Conservation (phyloP, 108 stramenopile genomes). For the Nitzschia sp. region DNA sequence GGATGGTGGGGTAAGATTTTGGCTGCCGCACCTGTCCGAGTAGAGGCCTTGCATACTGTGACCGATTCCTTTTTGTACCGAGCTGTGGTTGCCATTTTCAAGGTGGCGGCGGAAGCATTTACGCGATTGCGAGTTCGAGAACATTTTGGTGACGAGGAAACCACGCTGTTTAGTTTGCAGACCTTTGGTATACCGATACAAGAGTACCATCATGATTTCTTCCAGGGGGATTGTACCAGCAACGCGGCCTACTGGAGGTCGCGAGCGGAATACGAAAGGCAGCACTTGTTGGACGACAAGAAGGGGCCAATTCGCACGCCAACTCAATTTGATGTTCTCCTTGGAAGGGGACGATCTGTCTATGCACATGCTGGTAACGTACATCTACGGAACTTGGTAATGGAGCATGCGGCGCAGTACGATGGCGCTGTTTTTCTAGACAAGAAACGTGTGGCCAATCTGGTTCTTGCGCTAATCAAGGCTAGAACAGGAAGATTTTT, state of each 20-base stretch:
- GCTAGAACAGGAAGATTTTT: slow-evolving; percentile 9
- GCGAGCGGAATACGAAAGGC: background rate
- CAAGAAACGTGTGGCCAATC: background rate
- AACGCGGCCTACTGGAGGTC: background rate
- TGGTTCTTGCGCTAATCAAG: slow-evolving; percentile 2
- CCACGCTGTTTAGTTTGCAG: background rate
- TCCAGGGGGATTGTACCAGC: background rate
- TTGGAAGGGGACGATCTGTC: slow-evolving; percentile 12
- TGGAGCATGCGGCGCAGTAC: slow-evolving; percentile 1
- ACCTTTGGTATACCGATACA: slow-evolving; percentile 14
- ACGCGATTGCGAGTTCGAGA: slow-evolving; percentile 4
- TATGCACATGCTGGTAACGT: slow-evolving; percentile 15
- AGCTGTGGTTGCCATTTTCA: slow-evolving; percentile 4
- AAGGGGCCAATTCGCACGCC: slow-evolving; percentile 2
- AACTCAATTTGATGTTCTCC: slow-evolving; percentile 7
- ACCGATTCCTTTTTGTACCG: slow-evolving; percentile 8
- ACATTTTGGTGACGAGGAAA: slow-evolving; percentile 13
- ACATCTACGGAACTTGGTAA: slow-evolving; percentile 1
- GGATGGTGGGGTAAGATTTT: background rate
- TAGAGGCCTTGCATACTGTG: slow-evolving; percentile 10
- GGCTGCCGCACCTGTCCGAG: slow-evolving; percentile 1
- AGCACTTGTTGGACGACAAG: background rate
- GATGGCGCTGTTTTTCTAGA: background rate
- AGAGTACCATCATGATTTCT: background rate
- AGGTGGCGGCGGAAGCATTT: slow-evolving; percentile 1